Base-by-base conservation (phyloP, 139 green algal species). In the Tetraselmis chui region DNA sequence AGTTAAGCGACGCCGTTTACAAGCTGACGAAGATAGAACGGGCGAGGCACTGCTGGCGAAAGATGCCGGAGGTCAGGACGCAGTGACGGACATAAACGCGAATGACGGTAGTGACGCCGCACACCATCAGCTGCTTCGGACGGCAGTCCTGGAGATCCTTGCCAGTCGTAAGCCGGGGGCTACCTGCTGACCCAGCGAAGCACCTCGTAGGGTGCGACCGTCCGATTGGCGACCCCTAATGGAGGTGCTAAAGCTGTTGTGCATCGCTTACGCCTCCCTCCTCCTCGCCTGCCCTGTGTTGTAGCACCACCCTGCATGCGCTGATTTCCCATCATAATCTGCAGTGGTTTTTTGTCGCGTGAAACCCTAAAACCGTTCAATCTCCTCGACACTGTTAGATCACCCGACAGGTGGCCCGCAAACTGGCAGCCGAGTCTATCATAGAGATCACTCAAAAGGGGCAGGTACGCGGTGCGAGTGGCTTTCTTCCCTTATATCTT, bases 401-500 rank as follows among this genome's bases (percentile, higher is more conserved):
- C 22, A 89, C 88, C 25, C 59, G 88, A 23, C 29, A 59, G 5
- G 86, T 59, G 23, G 88, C 86, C 1, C 25, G 76, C 2, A 1
- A 1, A 27, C 76, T 90, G n/a, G 88, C 76, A 28, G 45, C 31
- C 1, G 22, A 31, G 1, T 79, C 82, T 0, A 11, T 75, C 24
- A 59, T 91, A 26, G 59, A 90, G 22, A 86, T 90, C 59, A 83
- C 80, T 0, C 88, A 91, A 59, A 90, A 89, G 29, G 86, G 88
- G 23, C 28, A 32, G 18, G 80, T 83, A 18, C 45, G 45, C n/a
- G n/a, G n/a, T n/a, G n/a, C n/a, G n/a, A n/a, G n/a, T n/a, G n/a
- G n/a, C n/a, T n/a, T n/a, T n/a, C n/a, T n/a, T n/a, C n/a, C n/a
- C n/a, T n/a, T n/a, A n/a, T n/a, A n/a, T n/a, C n/a, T n/a, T n/a